phyloP scores from a whole-genome alignment of 1,139 yeast species.

The Pichiaceae sp. region DNA sequence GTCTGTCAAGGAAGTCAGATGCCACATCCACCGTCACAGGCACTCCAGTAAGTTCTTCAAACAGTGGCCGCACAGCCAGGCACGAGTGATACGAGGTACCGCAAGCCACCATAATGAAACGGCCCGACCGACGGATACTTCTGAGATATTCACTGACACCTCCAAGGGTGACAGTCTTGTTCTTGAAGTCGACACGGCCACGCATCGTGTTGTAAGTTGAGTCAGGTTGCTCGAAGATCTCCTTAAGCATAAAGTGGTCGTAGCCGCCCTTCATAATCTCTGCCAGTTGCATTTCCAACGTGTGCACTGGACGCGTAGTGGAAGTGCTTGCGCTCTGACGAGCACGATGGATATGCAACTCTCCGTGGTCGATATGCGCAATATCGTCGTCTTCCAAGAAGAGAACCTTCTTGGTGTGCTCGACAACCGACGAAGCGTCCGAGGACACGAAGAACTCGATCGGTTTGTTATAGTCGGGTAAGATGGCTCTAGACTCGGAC shows the following conservation, averaged over 20 bases:
- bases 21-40: constrained; percentile 97
- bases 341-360: constrained; percentile 95
- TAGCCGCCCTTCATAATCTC: constrained; percentile 98
- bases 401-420: constrained; percentile 94
- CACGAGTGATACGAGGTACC: constrained; percentile 99
- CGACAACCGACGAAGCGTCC: constrained; percentile 96
- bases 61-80: constrained; percentile 90
- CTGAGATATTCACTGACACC: constrained; percentile 83
- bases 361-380: constrained; percentile 97
- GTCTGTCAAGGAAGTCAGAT: constrained; percentile 93
- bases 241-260: constrained; percentile 97
- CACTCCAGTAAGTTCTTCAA: constrained; percentile 93
- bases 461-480: constrained; percentile 37
- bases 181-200: constrained; percentile 93
- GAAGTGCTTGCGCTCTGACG: constrained; percentile 86
- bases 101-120: constrained; percentile 97
- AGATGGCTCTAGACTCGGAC: constrained; percentile 25
- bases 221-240: constrained; percentile 97
- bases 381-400: constrained; percentile 97
- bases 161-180: constrained; percentile 71
- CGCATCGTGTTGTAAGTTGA: constrained; percentile 98
- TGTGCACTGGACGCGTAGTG: constrained; percentile 90
- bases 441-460: constrained; percentile 95
- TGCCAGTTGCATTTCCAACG: constrained; percentile 93
- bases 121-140: constrained; percentile 87